phyloP scores from a whole-genome alignment of 1,284 basidiomycete genomes.

The Hymenochaete sp. region DNA sequence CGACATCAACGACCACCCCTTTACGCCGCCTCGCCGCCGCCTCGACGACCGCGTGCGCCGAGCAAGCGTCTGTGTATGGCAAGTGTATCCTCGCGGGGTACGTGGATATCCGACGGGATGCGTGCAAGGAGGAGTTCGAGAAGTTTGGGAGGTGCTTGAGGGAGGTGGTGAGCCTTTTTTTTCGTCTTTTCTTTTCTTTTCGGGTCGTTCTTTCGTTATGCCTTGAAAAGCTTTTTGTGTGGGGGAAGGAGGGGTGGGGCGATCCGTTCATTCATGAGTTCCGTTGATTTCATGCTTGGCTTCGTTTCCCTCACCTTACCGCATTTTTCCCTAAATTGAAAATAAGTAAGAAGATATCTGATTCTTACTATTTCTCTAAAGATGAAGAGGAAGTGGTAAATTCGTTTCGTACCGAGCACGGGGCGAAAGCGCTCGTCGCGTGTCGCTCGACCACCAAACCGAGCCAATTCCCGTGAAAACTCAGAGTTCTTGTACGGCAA shows the following conservation, averaged over 20 bases:
- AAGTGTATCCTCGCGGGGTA: slow-evolving; percentile 71
- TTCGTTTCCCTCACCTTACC: background rate
- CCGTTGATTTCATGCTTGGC: background rate
- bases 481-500: no score
- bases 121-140: slow-evolving; percentile 70
- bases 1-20: slow-evolving; percentile 32
- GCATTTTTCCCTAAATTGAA: background rate
- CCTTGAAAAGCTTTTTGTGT: background rate
- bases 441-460: no score
- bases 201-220: background rate
- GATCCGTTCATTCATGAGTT: background rate
- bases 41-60: slow-evolving; percentile 60
- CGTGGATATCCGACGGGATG: slow-evolving; percentile 67
- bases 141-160: slow-evolving; percentile 69
- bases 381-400: slow-evolving; percentile 63
- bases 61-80: slow-evolving; percentile 66
- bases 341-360: background rate
- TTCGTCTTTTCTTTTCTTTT: slow-evolving; percentile 5
- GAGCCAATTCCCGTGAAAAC: no score
- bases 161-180: slow-evolving; percentile 43
- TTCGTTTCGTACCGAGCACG: no score
- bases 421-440: no score
- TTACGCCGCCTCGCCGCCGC: slow-evolving; percentile 56
- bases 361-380: slow-evolving; percentile 23
- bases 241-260: background rate